A percentile compares a stretch with the other conserved stretches of the same genome.
Conservation (phyloP, 2,329 filamentous ascomycete species). For the Periconia sp. region DNA sequence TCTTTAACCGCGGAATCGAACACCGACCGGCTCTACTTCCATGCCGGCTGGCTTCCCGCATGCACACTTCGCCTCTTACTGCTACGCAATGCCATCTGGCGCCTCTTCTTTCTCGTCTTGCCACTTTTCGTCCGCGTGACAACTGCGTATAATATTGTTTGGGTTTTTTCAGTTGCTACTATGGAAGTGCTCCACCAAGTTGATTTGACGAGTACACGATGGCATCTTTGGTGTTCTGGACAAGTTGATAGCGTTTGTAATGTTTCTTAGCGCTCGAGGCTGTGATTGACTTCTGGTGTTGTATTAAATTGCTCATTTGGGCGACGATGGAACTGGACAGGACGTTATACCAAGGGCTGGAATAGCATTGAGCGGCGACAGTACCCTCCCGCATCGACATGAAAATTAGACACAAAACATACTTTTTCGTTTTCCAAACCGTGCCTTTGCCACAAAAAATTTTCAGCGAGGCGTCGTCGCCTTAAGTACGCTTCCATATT, state of each 20-base stretch:
- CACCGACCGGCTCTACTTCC: background rate
- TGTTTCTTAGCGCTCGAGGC: slow-evolving; percentile 1
- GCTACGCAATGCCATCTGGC: background rate
- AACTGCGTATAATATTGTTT: background rate
- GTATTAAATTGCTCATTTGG: slow-evolving; percentile 4
- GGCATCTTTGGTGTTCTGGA: slow-evolving; percentile 10
- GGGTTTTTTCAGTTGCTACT: background rate
- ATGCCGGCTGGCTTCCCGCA: slow-evolving; percentile 4
- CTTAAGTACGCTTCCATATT: background rate
- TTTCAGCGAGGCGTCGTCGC: background rate
- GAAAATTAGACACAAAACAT: background rate
- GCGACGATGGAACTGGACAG: background rate
- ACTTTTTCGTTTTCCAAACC: background rate
- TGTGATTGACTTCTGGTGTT: slow-evolving; percentile 2
- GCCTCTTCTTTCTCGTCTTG: no score
- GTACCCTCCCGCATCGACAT: no score
- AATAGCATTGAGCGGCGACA: no score
- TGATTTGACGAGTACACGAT: background rate
- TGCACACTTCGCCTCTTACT: background rate
- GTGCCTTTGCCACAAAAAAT: background rate
- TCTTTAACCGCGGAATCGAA: background rate
- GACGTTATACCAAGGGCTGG: background rate
- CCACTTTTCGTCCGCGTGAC: no score
- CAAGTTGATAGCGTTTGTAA: slow-evolving; percentile 10
- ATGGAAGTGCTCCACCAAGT: slow-evolving; percentile 5